Evolutionary conservation across 345 rosid species (phyloP).

Genomic region (Aethionema arabicum): DNA sequence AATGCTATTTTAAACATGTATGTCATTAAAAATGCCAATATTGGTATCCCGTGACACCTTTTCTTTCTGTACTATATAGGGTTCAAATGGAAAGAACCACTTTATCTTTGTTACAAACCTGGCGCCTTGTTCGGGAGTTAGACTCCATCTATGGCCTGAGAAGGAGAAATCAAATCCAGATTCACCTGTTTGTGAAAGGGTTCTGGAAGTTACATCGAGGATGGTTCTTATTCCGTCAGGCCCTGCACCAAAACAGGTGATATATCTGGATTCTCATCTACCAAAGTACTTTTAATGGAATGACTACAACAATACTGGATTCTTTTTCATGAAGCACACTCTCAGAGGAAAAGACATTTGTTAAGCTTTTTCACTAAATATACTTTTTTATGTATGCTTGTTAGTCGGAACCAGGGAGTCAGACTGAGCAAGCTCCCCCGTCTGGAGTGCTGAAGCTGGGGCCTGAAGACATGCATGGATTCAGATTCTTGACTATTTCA

Average conservation of each 20-base stretch:
- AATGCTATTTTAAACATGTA: constrained; percentile 25
- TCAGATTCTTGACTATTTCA: constrained; percentile 90
- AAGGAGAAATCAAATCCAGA: constrained; percentile 56
- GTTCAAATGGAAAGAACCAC: constrained; percentile 75
- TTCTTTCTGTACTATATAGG: constrained; percentile 52
- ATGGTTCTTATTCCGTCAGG: constrained; percentile 95
- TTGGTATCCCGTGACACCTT: constrained; percentile 30
- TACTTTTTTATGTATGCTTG: constrained; percentile 24
- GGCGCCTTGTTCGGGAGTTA: constrained; percentile 89
- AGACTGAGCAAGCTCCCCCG: constrained; percentile 99
- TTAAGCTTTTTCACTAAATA: constrained; percentile 24
- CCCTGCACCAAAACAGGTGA: constrained; percentile 94
- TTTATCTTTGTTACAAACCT: constrained; percentile 94
- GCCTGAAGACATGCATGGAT: constrained; percentile 80
- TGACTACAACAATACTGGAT: constrained; percentile 9
- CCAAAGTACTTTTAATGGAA: constrained; percentile 6
- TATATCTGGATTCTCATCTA: constrained; percentile 19
- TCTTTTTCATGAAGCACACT: constrained; percentile 5
- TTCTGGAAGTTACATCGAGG: constrained; percentile 82
- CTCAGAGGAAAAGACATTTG: constrained; percentile 6
- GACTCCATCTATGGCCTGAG: constrained; percentile 95
- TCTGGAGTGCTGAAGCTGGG: constrained; percentile 72
- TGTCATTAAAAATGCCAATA: constrained; percentile 12
- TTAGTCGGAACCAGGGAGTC: constrained; percentile 97
- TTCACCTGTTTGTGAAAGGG: constrained; percentile 54